Conservation (phyloP, 2,329 filamentous ascomycete species). For the Neonectria faginata region DNA sequence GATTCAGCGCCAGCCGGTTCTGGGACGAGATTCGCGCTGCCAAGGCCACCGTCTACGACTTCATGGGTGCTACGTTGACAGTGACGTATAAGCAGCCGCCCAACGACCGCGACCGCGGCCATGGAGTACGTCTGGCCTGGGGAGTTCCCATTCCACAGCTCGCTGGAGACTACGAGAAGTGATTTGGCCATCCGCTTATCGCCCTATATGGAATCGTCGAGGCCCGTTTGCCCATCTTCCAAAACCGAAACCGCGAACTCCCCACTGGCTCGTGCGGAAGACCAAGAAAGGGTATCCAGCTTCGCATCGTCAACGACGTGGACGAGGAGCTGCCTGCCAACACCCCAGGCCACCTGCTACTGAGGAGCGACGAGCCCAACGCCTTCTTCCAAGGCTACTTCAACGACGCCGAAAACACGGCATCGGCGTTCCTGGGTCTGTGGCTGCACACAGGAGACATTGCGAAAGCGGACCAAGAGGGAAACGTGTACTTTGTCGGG, state of each 20-base stretch:
- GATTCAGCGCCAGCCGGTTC: constrained; percentile 14
- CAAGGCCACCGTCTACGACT: constrained; percentile 23
- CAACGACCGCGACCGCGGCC: constrained; percentile 10
- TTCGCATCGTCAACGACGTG: constrained; percentile 21
- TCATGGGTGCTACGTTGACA: constrained; percentile 23
- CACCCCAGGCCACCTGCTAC: constrained; percentile 9
- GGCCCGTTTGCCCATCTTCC: constrained; percentile 9
- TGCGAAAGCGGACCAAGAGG: constrained; percentile 14
- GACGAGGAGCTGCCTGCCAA: constrained; percentile 14
- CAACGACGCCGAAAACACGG: constrained; percentile 6
- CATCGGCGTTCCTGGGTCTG: background rate
- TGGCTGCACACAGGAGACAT: constrained; percentile 19
- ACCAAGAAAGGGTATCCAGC: constrained; percentile 10
- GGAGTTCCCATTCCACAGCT: constrained; percentile 16
- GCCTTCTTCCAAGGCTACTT: constrained; percentile 19
- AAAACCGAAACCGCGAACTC: background rate
- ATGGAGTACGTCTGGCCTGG: constrained; percentile 15
- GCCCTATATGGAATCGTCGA: constrained; percentile 17
- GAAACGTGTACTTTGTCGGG: constrained; percentile 14
- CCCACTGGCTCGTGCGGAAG: constrained; percentile 13
- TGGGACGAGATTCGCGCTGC: constrained; percentile 24
- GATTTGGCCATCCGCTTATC: constrained; percentile 11
- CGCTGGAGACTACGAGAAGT: background rate
- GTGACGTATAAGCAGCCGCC: constrained; percentile 24
- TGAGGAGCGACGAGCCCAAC: constrained; percentile 16